A percentile compares a stretch with the other conserved stretches of the same genome.
phyloP scores from a whole-genome alignment of 805 yeast species.

The Lipomyces spencermartinsiae region DNA sequence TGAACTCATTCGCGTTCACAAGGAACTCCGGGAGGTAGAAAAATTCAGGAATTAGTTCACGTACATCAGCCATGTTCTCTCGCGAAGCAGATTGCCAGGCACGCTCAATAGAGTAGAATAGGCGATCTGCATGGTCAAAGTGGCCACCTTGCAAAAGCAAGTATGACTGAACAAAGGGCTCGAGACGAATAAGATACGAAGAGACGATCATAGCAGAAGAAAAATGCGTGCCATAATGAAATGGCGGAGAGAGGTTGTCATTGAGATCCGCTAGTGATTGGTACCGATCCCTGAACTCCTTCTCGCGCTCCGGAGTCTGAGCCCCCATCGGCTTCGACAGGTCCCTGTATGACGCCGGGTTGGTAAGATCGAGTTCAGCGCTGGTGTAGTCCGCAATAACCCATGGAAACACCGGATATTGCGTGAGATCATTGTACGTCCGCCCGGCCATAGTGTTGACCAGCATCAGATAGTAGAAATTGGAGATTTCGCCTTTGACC shows the following conservation, averaged over 20 bases:
- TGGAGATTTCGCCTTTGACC: slow-evolving; percentile 79
- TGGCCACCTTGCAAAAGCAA: slow-evolving; percentile 82
- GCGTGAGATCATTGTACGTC: slow-evolving; percentile 86
- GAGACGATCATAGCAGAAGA: slow-evolving; percentile 94
- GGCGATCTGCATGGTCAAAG: slow-evolving; percentile 86
- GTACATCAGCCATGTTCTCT: slow-evolving; percentile 84
- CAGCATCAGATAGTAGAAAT: slow-evolving; percentile 80
- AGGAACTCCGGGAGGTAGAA: slow-evolving; percentile 82
- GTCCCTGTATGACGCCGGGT: slow-evolving; percentile 72
- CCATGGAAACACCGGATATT: slow-evolving; percentile 93
- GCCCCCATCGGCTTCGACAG: slow-evolving; percentile 92
- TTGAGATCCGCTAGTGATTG: slow-evolving; percentile 69
- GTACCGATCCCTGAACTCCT: slow-evolving; percentile 71
- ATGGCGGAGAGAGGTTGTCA: slow-evolving; percentile 70
- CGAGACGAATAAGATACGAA: slow-evolving; percentile 73
- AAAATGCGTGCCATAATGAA: slow-evolving; percentile 92
- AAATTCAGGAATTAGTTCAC: slow-evolving; percentile 88
- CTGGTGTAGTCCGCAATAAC: slow-evolving; percentile 83
- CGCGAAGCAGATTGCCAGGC: slow-evolving; percentile 82
- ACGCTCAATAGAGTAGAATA: slow-evolving; percentile 74
- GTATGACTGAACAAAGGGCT: slow-evolving; percentile 83
- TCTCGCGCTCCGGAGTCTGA: slow-evolving; percentile 65
- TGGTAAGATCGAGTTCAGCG: slow-evolving; percentile 65
- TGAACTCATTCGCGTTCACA: slow-evolving; percentile 65
- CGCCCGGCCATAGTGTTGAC: slow-evolving; percentile 86